Conservation (phyloP, 192 early-diverging fungal species). For the Phycomyces blakesleeanus region DNA sequence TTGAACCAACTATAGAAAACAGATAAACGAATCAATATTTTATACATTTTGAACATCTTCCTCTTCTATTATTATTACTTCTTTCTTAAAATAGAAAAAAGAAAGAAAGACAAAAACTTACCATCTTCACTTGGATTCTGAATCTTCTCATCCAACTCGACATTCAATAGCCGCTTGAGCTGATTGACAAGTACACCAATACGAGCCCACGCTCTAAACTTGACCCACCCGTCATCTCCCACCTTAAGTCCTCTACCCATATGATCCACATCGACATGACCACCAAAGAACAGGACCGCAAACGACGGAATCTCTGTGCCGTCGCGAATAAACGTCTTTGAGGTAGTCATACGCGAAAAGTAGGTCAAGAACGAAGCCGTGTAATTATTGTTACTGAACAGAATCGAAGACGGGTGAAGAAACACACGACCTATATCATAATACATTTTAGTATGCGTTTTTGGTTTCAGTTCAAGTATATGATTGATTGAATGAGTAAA, state of each 20-base stretch:
- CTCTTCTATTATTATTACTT: too few relatives aligned
- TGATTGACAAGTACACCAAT: conserved; percentile 74
- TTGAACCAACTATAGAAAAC: conserved; percentile 8
- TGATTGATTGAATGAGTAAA: too few relatives aligned
- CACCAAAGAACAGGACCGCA: conserved; percentile 81
- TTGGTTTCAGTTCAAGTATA: too few relatives aligned
- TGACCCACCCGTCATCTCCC: conserved; percentile 53
- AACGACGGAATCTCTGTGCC: conserved; percentile 59
- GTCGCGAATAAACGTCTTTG: conserved; percentile 65
- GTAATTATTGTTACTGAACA: conserved; percentile 61
- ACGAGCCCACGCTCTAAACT: conserved; percentile 70
- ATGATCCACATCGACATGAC: conserved; percentile 68
- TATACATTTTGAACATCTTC: too few relatives aligned
- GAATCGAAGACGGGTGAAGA: conserved; percentile 78
- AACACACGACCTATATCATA: conserved; percentile 59
- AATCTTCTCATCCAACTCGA: conserved; percentile 68
- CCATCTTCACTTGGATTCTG: conserved; percentile 56
- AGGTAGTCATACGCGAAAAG: conserved; percentile 61
- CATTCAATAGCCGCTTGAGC: conserved; percentile 67
- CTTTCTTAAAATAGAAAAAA: too few relatives aligned
- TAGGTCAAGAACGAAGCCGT: conserved; percentile 66
- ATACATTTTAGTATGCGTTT: too few relatives aligned
- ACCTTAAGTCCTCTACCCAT: conserved; percentile 58
- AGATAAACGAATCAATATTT: neutral
- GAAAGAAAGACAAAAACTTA: too few relatives aligned